These are phyloP conservation scores for Trametes villosa DNA, from an alignment of 768 basidiomycete genomes.

Conservation along the genomic window DNA sequence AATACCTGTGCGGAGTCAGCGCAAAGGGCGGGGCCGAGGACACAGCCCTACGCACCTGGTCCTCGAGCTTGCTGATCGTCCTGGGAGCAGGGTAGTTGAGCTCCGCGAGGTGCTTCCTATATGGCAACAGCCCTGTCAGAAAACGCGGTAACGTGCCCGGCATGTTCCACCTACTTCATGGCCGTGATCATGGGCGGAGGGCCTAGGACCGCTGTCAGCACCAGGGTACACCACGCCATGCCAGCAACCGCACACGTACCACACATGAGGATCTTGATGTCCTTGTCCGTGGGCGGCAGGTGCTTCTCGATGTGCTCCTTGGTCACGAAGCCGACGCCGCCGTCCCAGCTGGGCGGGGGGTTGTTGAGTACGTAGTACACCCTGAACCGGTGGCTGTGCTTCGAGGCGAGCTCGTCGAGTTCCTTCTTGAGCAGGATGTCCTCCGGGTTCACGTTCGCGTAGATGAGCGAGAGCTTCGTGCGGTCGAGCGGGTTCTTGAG, in stretches of 20 bases:
- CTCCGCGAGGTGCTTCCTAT: conserved; percentile 85
- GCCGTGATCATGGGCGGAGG: conserved; percentile 80
- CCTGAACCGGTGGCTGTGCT: conserved; percentile 70
- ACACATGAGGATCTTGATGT: conserved; percentile 88
- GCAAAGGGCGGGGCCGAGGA: background rate
- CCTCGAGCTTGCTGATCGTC: conserved; percentile 90
- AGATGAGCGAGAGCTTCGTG: conserved; percentile 86
- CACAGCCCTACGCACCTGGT: conserved; percentile 58
- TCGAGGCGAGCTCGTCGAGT: conserved; percentile 75
- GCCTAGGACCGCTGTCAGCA: conserved; percentile 40
- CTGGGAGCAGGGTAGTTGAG: conserved; percentile 88
- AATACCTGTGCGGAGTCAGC: conserved; percentile 26
- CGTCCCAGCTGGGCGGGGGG: conserved; percentile 84
- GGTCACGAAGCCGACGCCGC: conserved; percentile 90
- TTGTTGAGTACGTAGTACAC: conserved; percentile 95
- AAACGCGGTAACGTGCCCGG: background rate
- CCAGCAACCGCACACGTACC: conserved; percentile 47
- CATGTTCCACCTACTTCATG: conserved; percentile 62
- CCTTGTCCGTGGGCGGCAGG: conserved; percentile 59
- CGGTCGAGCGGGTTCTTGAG: conserved; percentile 87
- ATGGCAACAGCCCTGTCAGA: background rate
- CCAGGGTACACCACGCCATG: background rate
- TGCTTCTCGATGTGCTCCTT: conserved; percentile 87
- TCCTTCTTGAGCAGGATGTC: conserved; percentile 93
- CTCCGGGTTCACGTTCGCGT: conserved; percentile 92